Conservation (phyloP, 2,329 filamentous ascomycete genomes). For the Madurella fahalii region DNA sequence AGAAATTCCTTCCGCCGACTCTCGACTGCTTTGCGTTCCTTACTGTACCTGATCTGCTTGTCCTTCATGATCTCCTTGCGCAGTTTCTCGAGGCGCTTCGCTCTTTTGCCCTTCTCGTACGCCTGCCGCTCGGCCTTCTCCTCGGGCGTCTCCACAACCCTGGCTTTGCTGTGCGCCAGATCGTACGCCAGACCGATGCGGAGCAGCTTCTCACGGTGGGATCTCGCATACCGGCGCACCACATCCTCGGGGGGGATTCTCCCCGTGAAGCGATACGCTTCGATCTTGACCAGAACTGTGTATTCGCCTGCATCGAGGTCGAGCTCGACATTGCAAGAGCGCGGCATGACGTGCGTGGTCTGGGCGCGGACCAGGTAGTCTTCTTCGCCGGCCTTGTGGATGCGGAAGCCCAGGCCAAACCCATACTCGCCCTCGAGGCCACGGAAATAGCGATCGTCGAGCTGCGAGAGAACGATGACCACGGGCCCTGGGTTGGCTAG, state of each 20-base stretch:
- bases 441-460: constrained; percentile 59
- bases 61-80: constrained; percentile 41
- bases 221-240: constrained; percentile 47
- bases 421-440: constrained; percentile 57
- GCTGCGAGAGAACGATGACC: constrained; percentile 57
- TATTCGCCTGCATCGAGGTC: constrained; percentile 55
- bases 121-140: constrained; percentile 48
- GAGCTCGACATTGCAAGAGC: constrained; percentile 57
- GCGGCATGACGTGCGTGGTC: constrained; percentile 54
- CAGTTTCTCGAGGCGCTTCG: constrained; percentile 48
- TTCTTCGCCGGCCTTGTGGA: constrained; percentile 46
- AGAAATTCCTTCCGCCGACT: constrained; percentile 33
- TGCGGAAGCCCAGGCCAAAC: constrained; percentile 39
- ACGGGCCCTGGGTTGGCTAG: constrained; percentile 54
- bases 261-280: constrained; percentile 43
- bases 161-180: constrained; percentile 56
- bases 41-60: constrained; percentile 32
- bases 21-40: constrained; percentile 36
- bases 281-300: constrained; percentile 53
- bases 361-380: constrained; percentile 59
- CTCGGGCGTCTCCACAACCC: constrained; percentile 47
- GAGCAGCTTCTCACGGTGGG: constrained; percentile 55
- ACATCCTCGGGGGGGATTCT: constrained; percentile 51
- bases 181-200: constrained; percentile 58
- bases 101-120: constrained; percentile 41